These are phyloP conservation scores for Collariella sp. DNA, from an alignment of 495 filamentous ascomycete species.

Conservation along the genomic window DNA sequence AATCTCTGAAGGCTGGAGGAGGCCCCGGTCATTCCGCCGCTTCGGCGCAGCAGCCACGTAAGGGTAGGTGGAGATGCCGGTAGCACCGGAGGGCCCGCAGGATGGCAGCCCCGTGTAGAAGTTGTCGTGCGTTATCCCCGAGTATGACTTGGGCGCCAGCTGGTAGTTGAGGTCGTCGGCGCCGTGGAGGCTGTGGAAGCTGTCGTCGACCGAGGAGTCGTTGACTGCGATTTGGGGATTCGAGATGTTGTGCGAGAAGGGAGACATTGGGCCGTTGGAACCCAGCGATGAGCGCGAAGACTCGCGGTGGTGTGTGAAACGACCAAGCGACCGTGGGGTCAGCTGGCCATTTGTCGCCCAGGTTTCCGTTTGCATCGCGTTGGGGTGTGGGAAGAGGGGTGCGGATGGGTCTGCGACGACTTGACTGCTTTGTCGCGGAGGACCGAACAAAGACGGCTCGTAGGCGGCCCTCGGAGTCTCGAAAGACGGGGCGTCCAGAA, in stretches of 20 bases:
- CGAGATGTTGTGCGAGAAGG: slow-evolving; percentile 42
- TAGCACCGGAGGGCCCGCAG: slow-evolving; percentile 15
- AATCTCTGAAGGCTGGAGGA: slow-evolving; percentile 30
- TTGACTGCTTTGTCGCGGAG: slow-evolving; percentile 22
- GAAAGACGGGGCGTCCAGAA: slow-evolving; percentile 24
- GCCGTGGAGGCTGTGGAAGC: slow-evolving; percentile 30
- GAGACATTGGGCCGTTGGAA: slow-evolving; percentile 47
- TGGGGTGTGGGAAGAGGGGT: slow-evolving; percentile 19
- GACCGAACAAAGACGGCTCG: slow-evolving; percentile 24
- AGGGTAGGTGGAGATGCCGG: slow-evolving; percentile 21
- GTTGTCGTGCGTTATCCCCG: slow-evolving; percentile 20
- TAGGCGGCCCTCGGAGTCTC: slow-evolving; percentile 23
- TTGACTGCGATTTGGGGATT: slow-evolving; percentile 46
- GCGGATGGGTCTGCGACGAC: slow-evolving; percentile 22
- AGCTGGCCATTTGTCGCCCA: slow-evolving; percentile 34
- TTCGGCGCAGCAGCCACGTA: slow-evolving; percentile 25
- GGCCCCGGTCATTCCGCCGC: slow-evolving; percentile 28
- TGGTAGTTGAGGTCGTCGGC: slow-evolving; percentile 36
- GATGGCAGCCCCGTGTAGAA: slow-evolving; percentile 30
- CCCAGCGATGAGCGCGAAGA: slow-evolving; percentile 48
- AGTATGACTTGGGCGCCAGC: slow-evolving; percentile 29
- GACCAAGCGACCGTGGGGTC: slow-evolving; percentile 33
- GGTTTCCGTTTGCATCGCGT: slow-evolving; percentile 39
- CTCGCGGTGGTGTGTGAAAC: slow-evolving; percentile 44
- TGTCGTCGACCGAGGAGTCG: slow-evolving; percentile 30